Conservation (phyloP, 1,139 yeast species). For the Candida pseudoviswanathii region DNA sequence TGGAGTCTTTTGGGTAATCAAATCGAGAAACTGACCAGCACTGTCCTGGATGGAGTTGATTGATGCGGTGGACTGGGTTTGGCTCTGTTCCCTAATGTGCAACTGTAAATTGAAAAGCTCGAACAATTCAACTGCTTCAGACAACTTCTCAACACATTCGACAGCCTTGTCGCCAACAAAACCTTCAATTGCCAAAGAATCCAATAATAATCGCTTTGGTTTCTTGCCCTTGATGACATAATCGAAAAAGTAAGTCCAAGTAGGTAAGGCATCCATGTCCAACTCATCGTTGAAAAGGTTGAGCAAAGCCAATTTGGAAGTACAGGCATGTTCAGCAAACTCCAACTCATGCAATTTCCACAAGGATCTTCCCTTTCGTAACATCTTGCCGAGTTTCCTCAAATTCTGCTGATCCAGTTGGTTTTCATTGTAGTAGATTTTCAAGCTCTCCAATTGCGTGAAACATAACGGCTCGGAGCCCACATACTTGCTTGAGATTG, state of each 20-base stretch:
- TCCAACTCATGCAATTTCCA: conserved; percentile 9
- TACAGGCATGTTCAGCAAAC: conserved; percentile 6
- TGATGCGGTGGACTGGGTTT: conserved; percentile 2
- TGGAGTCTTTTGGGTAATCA: conserved; percentile 8
- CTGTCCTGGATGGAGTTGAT: not conserved
- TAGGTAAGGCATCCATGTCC: conserved; percentile 2
- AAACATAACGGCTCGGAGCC: conserved; percentile 1
- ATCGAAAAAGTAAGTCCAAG: conserved; percentile 10
- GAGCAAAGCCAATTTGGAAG: conserved; percentile 8
- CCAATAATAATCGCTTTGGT: conserved; percentile 1
- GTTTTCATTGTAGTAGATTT: conserved; percentile 8
- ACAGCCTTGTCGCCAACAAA: conserved; percentile 3
- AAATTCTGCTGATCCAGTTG: conserved; percentile 8
- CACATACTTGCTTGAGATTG: conserved; percentile 6
- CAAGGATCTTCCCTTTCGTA: conserved; percentile 2
- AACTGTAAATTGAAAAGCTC: conserved; percentile 9
- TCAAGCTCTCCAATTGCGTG: conserved; percentile 9
- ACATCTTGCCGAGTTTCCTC: conserved; percentile 3
- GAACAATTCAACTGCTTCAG: conserved; percentile 8
- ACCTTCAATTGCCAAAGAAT: conserved; percentile 12
- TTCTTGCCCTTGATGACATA: conserved; percentile 1
- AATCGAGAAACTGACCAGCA: conserved; percentile 6
- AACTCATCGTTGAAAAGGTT: conserved; percentile 9
- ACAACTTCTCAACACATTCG: conserved; percentile 5
- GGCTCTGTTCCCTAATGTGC: conserved; percentile 9